Evolutionary conservation across 1,139 yeast species (phyloP).

Genomic region (Pichia sp.): DNA sequence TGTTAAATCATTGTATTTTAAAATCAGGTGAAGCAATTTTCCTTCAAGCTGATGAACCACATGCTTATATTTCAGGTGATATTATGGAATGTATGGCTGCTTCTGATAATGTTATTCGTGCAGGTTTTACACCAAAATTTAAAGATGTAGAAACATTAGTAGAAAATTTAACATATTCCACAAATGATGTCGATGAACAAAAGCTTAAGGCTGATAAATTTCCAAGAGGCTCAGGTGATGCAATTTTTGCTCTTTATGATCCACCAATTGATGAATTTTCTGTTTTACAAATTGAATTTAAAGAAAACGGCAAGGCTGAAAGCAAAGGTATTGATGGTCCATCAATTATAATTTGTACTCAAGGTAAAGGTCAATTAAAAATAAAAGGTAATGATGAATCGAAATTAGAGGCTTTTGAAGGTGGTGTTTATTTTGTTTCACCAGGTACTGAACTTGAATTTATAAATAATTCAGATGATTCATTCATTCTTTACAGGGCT

Average conservation of each 20-base stretch:
- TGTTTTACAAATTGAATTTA: slow-evolving; percentile 70
- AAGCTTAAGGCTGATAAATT: slow-evolving; percentile 70
- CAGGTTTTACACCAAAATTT: slow-evolving; percentile 97
- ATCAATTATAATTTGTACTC: slow-evolving; percentile 76
- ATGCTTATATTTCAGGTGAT: slow-evolving; percentile 94
- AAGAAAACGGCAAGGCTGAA: slow-evolving; percentile 36
- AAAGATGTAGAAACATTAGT: slow-evolving; percentile 90
- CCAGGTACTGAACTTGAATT: slow-evolving; percentile 66
- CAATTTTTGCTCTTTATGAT: slow-evolving; percentile 63
- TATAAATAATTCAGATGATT: slow-evolving; percentile 40
- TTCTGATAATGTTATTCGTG: slow-evolving; percentile 94
- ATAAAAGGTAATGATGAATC: slow-evolving; percentile 40
- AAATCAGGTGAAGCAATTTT: slow-evolving; percentile 96
- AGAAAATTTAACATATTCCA: slow-evolving; percentile 82
- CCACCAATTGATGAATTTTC: slow-evolving; percentile 98
- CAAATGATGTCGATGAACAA: slow-evolving; percentile 87
- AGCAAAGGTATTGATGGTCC: slow-evolving; percentile 75
- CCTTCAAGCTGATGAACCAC: slow-evolving; percentile 94
- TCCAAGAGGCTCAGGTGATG: slow-evolving; percentile 61
- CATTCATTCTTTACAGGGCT: slow-evolving; percentile 78
- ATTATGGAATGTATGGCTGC: slow-evolving; percentile 99
- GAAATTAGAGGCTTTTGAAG: slow-evolving; percentile 46
- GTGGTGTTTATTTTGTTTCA: slow-evolving; percentile 79
- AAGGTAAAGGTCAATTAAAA: slow-evolving; percentile 61
- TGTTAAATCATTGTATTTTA: slow-evolving; percentile 81